A percentile compares a stretch with the other conserved stretches of the same genome.
These are phyloP conservation scores for Vaccinium darrowii DNA, from an alignment of 148 eudicot genomes.

Conservation along the genomic window DNA sequence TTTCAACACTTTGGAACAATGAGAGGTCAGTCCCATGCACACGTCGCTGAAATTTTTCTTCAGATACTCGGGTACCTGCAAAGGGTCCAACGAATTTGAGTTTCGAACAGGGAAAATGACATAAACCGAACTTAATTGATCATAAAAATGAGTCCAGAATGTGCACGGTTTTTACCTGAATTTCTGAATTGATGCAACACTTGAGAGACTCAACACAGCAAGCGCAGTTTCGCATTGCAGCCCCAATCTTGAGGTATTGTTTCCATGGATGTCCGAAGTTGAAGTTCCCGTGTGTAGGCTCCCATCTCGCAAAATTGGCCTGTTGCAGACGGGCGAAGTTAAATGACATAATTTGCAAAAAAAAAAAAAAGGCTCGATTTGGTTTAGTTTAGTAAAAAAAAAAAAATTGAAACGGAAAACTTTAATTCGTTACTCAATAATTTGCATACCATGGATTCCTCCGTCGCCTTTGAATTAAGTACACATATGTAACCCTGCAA, in stretches of 20 bases:
- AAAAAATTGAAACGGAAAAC: not conserved
- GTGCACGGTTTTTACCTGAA: conserved; percentile 37
- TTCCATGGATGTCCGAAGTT: conserved; percentile 80
- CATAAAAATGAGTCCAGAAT: no score
- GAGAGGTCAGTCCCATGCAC: conserved; percentile 49
- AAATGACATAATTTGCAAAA: not conserved
- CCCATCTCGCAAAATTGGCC: conserved; percentile 91
- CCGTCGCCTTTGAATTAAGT: conserved; percentile 70
- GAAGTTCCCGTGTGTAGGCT: conserved; percentile 79
- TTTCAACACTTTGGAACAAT: conserved; percentile 59
- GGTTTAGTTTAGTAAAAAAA: no score
- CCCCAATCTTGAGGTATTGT: conserved; percentile 65
- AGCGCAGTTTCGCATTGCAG: conserved; percentile 70
- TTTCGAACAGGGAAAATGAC: not conserved
- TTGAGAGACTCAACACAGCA: conserved; percentile 62
- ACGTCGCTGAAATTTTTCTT: conserved; percentile 47
- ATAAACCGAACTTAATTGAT: not conserved
- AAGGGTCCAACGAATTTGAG: not conserved
- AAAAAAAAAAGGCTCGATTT: no score
- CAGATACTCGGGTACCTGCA: conserved; percentile 58
- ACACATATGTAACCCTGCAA: conserved; percentile 66
- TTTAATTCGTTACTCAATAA: not conserved
- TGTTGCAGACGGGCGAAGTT: conserved; percentile 18
- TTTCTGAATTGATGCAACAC: conserved; percentile 55
- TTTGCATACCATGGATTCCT: conserved; percentile 70